These are phyloP conservation scores for Aureobasidium subglaciale DNA, from an alignment of 2,329 filamentous ascomycete genomes.

Conservation along the genomic window DNA sequence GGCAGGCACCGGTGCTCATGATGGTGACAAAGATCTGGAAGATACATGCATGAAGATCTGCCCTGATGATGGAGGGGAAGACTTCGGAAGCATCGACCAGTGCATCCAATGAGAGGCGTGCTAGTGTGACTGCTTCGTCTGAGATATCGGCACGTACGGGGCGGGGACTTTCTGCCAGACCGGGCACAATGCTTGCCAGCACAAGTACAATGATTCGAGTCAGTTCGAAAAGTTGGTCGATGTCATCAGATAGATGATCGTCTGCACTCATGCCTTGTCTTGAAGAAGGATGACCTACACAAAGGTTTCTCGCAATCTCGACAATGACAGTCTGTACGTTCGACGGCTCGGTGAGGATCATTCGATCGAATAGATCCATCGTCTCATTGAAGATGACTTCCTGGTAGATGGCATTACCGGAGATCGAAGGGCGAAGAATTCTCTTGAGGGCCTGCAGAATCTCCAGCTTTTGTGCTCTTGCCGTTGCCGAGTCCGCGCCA, in stretches of 20 bases:
- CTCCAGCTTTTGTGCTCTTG: constrained; percentile 48
- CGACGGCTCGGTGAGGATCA: constrained; percentile 83
- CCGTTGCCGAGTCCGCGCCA: constrained; percentile 39
- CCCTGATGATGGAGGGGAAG: constrained; percentile 93
- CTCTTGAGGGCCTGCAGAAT: constrained; percentile 90
- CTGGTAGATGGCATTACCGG: constrained; percentile 92
- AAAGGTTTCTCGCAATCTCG: constrained; percentile 84
- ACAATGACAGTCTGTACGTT: constrained; percentile 89
- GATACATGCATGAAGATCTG: constrained; percentile 91
- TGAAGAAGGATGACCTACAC: constrained; percentile 84
- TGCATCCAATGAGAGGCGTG: constrained; percentile 73
- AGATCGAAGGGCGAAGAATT: constrained; percentile 88
- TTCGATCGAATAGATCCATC: constrained; percentile 87
- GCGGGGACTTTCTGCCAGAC: constrained; percentile 54
- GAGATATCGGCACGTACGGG: constrained; percentile 51
- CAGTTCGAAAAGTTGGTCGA: constrained; percentile 94
- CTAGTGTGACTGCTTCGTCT: constrained; percentile 76
- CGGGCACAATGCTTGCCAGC: constrained; percentile 78
- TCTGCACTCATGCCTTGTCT: constrained; percentile 57
- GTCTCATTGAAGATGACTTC: constrained; percentile 95
- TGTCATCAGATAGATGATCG: constrained; percentile 84
- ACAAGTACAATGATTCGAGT: constrained; percentile 95
- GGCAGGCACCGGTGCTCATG: constrained; percentile 77
- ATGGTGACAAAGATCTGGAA: constrained; percentile 95
- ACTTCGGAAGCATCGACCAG: constrained; percentile 92